These are phyloP conservation scores for Trypanosoma brucei DNA, from an alignment of 208 protist species.

Conservation along the genomic window DNA sequence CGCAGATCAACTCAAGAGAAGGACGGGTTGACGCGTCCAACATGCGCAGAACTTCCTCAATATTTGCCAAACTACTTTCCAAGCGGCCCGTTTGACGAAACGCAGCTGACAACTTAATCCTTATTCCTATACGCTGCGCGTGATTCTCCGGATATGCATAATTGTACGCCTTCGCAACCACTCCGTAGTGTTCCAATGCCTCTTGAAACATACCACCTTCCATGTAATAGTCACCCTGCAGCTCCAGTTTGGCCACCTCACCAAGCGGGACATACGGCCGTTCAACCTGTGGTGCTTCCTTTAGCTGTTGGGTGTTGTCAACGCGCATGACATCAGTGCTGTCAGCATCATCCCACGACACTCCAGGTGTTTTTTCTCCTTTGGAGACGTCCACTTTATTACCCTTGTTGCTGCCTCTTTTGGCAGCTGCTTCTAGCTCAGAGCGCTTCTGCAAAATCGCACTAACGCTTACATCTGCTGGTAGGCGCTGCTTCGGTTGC, in stretches of 20 bases:
- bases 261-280: conserved; percentile 75
- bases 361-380: conserved; percentile 14
- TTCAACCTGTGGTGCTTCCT: background rate
- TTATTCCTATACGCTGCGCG: conserved; percentile 61
- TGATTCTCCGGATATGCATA: conserved; percentile 81
- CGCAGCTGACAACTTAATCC: conserved; percentile 68
- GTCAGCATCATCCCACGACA: conserved; percentile 60
- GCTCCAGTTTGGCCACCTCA: conserved; percentile 82
- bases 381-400: background rate
- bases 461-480: conserved; percentile 25
- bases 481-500: conserved; percentile 44
- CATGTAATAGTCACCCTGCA: conserved; percentile 82
- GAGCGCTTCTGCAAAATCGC: background rate
- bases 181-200: conserved; percentile 85
- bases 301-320: conserved; percentile 9
- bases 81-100: conserved; percentile 73
- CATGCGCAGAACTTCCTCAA: conserved; percentile 54
- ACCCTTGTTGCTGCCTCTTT: background rate
- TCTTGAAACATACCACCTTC: conserved; percentile 83
- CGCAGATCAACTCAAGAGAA: conserved; percentile 77
- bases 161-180: conserved; percentile 80
- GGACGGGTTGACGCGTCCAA: conserved; percentile 50
- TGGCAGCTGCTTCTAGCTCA: background rate
- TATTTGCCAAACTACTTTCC: conserved; percentile 58
- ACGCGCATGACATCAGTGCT: conserved; percentile 58